Conservation (phyloP, 106 monocot genomes). For the Narthecium ossifragum region DNA sequence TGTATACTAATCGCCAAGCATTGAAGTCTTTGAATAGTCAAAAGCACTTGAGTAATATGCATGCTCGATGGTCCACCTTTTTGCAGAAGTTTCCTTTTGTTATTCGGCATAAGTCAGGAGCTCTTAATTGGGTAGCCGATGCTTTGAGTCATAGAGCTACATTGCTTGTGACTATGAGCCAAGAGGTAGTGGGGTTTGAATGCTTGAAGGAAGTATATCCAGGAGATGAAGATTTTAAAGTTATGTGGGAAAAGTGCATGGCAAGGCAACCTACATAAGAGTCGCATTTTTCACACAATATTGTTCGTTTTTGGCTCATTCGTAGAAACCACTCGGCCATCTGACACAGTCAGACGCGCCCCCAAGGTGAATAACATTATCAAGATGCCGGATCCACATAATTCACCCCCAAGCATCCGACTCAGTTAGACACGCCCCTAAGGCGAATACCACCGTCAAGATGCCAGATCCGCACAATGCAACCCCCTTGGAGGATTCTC, state of each 20-base stretch:
- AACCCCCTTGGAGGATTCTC: background rate
- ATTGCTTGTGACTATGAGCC: background rate
- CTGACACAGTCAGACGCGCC: no score
- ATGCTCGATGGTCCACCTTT: conserved; percentile 2
- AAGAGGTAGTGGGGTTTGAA: conserved; percentile 4
- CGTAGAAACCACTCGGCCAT: no score
- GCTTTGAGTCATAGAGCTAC: background rate
- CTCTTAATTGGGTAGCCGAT: background rate
- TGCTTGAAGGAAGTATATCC: conserved; percentile 7
- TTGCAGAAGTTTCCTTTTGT: background rate
- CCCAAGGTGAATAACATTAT: no score
- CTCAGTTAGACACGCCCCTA: no score
- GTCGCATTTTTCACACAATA: background rate
- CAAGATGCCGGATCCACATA: no score
- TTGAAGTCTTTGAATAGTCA: conserved; percentile 1
- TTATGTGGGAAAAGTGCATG: background rate
- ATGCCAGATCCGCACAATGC: no score
- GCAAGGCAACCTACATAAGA: background rate
- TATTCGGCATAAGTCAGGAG: background rate
- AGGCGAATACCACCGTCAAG: no score
- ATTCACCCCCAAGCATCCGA: no score
- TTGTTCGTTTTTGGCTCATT: no score
- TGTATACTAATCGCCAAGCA: conserved; percentile 7
- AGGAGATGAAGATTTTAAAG: conserved; percentile 8
- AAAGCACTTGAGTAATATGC: background rate